Base-by-base conservation (phyloP, 2,329 filamentous ascomycete genomes). In the Aspergillus hiratsukae region DNA sequence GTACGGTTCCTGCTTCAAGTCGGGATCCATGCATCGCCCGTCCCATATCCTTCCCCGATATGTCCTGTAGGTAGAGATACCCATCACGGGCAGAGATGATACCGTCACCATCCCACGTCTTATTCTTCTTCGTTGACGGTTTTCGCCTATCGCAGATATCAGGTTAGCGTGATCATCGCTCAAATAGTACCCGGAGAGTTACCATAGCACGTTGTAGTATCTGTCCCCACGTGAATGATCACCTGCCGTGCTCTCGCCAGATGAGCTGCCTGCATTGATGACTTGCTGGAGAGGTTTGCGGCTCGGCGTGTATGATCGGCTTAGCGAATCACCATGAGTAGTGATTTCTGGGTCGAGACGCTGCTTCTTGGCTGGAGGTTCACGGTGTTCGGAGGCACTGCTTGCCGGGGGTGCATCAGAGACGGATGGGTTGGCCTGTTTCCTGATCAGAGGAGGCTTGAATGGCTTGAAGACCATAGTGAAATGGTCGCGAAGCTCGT, bases 21-120 rank as follows among this genome's bases (percentile, higher is more conserved):
- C 79, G 77, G n/a, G 79, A 78, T 53, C 79, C 81, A 61, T 81
- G 82, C 58, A 79, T 76, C 11, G 76, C 77, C 53, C 79, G 81
- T 1, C 86, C 87, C 71, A 89, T 80, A 21, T 86, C 82, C 67
- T 80, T 82, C 3, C 87, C 87, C 0, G 81, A 81, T 10, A 82
- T 78, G 67, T 89, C 85, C 57, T 85, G 82, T 17, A 90, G 76
- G 53, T 77, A 78, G 3, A 82, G 85, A 65, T 81, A 81, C 3
- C 85, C 85, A 37, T 78, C 80, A 2, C 75, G 72, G 3, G 87
- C 76, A 3, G 78, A 76, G 8, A 90, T 76, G 2, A 89, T 78
- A 1, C 86, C 87, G 71, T 90, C 87, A 2, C 87, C 87, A 65
- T 90, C 87, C 87, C 87, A 90, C 4, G 86, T 90, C 69, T 90